Percentiles rank a stretch among this genome's conserved stretches.
phyloP scores from a whole-genome alignment of 78 protist genomes.

The Diacronema lutheri region DNA sequence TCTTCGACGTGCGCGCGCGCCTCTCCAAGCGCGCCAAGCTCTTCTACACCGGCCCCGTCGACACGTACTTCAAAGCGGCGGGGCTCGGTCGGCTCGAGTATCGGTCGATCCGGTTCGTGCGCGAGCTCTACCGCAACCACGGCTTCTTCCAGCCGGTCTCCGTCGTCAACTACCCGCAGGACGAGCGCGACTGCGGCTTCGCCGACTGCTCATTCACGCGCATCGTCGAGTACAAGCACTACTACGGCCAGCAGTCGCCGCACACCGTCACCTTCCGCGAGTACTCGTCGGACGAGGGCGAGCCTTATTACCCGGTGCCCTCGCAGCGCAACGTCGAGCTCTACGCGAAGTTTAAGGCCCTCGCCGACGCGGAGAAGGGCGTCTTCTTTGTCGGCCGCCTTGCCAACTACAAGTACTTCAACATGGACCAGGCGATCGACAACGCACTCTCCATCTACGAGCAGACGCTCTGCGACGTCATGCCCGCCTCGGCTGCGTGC shows the following conservation, averaged over 20 bases:
- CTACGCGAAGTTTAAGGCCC: neutral
- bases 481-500: no score
- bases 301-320: constrained; percentile 44
- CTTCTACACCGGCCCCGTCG: constrained; percentile 55
- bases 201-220: constrained; percentile 37
- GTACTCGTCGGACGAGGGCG: constrained; percentile 38
- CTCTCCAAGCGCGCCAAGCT: constrained; percentile 25
- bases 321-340: constrained; percentile 10
- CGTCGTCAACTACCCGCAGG: constrained; percentile 37
- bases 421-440: constrained; percentile 50
- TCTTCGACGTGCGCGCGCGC: neutral
- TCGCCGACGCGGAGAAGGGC: constrained; percentile 31
- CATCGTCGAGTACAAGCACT: constrained; percentile 42
- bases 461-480: no score
- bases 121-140: neutral
- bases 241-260: no score
- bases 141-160: constrained; percentile 31
- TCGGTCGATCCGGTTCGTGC: constrained; percentile 39
- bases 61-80: constrained; percentile 40
- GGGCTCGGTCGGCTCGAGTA: constrained; percentile 54
- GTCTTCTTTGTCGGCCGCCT: constrained; percentile 46
- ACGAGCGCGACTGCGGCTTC: no score
- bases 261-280: constrained; percentile 6
- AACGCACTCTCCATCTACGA: no score
- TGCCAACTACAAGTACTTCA: constrained; percentile 47